Evolutionary conservation across 2,329 filamentous ascomycete species (phyloP).

Genomic region (Aureobasidium pullulans): DNA sequence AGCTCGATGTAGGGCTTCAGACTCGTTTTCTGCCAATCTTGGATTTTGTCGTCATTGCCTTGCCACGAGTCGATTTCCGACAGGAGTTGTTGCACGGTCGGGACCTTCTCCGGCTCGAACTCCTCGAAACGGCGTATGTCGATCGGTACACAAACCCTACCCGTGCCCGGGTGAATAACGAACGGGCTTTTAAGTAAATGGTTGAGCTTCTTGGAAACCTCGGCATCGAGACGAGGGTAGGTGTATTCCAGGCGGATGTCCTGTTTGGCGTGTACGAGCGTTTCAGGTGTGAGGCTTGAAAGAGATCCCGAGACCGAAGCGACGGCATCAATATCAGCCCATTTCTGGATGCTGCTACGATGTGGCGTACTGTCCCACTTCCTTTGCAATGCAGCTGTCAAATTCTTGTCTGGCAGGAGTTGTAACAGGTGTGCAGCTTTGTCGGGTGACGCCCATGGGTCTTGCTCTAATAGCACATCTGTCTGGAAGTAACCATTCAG

Average conservation of each 20-base stretch:
- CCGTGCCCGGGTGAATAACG: slow-evolving; percentile 90
- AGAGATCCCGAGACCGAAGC: slow-evolving; percentile 67
- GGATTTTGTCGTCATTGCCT: slow-evolving; percentile 38
- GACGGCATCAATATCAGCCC: slow-evolving; percentile 84
- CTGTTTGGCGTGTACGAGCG: slow-evolving; percentile 82
- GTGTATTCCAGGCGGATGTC: slow-evolving; percentile 97
- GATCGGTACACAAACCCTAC: slow-evolving; percentile 91
- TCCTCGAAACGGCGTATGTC: slow-evolving; percentile 64
- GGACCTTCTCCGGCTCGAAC: slow-evolving; percentile 84
- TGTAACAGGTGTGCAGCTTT: slow-evolving; percentile 70
- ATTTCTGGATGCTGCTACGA: slow-evolving; percentile 72
- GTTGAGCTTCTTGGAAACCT: slow-evolving; percentile 96
- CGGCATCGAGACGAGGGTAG: slow-evolving; percentile 91
- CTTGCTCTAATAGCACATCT: slow-evolving; percentile 75
- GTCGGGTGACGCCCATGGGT: slow-evolving; percentile 69
- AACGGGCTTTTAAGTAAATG: slow-evolving; percentile 97
- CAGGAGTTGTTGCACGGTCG: slow-evolving; percentile 75
- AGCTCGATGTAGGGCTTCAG: slow-evolving; percentile 87
- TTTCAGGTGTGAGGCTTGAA: slow-evolving; percentile 49
- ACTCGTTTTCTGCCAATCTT: slow-evolving; percentile 95
- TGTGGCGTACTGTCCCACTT: slow-evolving; percentile 86
- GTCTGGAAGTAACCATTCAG: slow-evolving; percentile 77
- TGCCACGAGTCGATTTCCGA: slow-evolving; percentile 79
- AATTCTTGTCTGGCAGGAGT: slow-evolving; percentile 71
- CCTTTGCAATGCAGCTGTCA: slow-evolving; percentile 71